Percentiles rank a stretch among this genome's conserved stretches.
Evolutionary conservation across 805 yeast species (phyloP).

Genomic region (Lachancea cidri): DNA sequence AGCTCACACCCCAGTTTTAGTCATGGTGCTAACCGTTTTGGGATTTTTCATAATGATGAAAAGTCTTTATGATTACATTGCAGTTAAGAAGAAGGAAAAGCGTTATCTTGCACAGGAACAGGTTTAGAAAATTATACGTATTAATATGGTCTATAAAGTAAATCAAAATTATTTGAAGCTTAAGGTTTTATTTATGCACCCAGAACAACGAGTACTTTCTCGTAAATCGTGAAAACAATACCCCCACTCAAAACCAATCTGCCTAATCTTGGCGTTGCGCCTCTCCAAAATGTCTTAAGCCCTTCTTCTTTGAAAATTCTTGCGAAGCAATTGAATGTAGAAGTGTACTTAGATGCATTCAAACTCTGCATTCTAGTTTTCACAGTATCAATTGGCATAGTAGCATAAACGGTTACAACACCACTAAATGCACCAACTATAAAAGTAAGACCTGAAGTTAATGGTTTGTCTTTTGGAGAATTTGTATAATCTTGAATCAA

Average conservation of each 20-base stretch:
- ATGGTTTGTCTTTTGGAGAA: constrained; percentile 64
- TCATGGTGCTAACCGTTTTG: constrained; percentile 57
- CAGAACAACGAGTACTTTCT: constrained; percentile 61
- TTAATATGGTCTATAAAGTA: constrained; percentile 7
- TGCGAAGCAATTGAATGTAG: constrained; percentile 78
- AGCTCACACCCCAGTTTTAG: constrained; percentile 45
- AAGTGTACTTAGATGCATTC: constrained; percentile 66
- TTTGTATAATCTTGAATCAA: constrained; percentile 65
- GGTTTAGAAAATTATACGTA: constrained; percentile 1
- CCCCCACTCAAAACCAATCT: constrained; percentile 92
- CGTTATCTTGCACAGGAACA: constrained; percentile 27
- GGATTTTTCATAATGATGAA: constrained; percentile 64
- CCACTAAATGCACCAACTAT: constrained; percentile 89
- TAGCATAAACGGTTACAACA: constrained; percentile 79
- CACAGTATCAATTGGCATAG: constrained; percentile 94
- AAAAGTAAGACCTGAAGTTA: constrained; percentile 76
- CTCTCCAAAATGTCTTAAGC: constrained; percentile 89
- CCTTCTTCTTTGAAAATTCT: constrained; percentile 85
- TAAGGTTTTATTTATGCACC: constrained; percentile 6
- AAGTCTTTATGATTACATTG: constrained; percentile 64
- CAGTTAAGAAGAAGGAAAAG: constrained; percentile 73
- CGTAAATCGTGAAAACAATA: constrained; percentile 93
- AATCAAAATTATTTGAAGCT: background rate
- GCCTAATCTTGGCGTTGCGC: constrained; percentile 95
- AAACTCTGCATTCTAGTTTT: constrained; percentile 96